Evolutionary conservation across 2,329 filamentous ascomycete species (phyloP), one percentile per base, ranked within the genome.

Genomic region (Mycogone perniciosa): DNA sequence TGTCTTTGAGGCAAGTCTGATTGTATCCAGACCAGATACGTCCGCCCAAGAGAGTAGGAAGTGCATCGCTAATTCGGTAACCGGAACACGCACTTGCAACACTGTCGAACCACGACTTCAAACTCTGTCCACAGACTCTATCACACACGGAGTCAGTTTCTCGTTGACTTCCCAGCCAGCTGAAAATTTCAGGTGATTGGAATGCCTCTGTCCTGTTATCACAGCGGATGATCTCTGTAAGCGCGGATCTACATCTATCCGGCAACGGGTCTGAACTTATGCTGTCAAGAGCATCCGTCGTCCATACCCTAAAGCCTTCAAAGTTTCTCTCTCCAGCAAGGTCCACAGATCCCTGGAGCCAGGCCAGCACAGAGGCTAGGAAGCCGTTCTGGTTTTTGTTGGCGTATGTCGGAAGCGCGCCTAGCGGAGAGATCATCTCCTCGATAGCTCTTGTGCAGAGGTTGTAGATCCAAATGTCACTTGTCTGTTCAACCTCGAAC

Each of bases 381-480:
- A 7, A 38, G 9, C 35, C 35, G 13, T 38, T 38, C 6, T 7
- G 6, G 9, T 38, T 38, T 7, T 38, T 10, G 5, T 10, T 38
- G 6, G 35, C 35, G 13, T 38, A 38, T 10, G 35, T 38, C 13
- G 35, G 35, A 7, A 10, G 6, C 5, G 6, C 35, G 13, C 9
- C 9, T 2, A 38, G 6, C 5, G 35, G 35, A 7, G 35, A 38
- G 6, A 38, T 10, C 35, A 38, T 38, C 35, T 38, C 35, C 9
- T 7, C 6, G 9, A 38, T 38, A 10, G 35, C 35, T 38, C 7
- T 20, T 2, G 57, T 58, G 38, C 27, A 48, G 29, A 56, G 50
- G 43, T 54, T 59, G 34, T 53, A 59, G 13, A 59, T 29, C 46
- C 52, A 56, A 6, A 59, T 20, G 9, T 54, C 51, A 31, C 9